Evolutionary conservation across 352 stramenopile genomes (phyloP).

Genomic region (Phytophthora cryptogea): DNA sequence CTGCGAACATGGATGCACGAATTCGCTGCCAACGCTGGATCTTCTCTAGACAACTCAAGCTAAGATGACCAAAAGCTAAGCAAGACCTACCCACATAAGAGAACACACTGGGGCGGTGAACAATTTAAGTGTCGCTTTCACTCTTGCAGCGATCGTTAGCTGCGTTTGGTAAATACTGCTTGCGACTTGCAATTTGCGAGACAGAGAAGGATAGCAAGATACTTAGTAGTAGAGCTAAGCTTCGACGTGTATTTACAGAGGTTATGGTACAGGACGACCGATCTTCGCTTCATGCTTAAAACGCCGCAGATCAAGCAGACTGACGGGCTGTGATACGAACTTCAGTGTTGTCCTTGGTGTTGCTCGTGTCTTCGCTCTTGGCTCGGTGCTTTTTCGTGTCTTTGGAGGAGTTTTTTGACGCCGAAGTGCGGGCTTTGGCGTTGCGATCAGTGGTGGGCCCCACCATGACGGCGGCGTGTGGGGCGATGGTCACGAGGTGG

Average conservation of each 20-base stretch:
- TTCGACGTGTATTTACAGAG: conserved; percentile 9
- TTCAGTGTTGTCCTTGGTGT: conserved; percentile 9
- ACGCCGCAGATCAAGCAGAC: background rate
- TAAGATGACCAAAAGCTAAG: too few species aligned
- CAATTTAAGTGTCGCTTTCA: too few species aligned
- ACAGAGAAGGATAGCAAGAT: background rate
- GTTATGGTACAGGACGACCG: conserved; percentile 2
- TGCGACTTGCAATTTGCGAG: too few species aligned
- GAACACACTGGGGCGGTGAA: too few species aligned
- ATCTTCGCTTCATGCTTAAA: conserved; percentile 2
- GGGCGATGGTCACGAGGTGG: conserved; percentile 38
- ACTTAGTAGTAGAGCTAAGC: background rate
- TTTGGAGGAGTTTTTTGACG: background rate
- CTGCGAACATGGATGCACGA: too few species aligned
- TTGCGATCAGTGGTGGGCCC: conserved; percentile 5
- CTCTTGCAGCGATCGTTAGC: too few species aligned
- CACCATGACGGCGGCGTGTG: conserved; percentile 24
- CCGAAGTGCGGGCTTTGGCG: conserved; percentile 14
- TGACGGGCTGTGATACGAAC: background rate
- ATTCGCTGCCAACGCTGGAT: too few species aligned
- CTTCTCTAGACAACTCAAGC: too few species aligned
- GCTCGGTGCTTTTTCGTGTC: conserved; percentile 4
- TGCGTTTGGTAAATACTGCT: too few species aligned
- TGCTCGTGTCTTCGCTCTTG: conserved; percentile 13
- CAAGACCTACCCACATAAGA: too few species aligned